phyloP scores from a whole-genome alignment of 179 eudicot genomes.

The Patellifolia procumbens region DNA sequence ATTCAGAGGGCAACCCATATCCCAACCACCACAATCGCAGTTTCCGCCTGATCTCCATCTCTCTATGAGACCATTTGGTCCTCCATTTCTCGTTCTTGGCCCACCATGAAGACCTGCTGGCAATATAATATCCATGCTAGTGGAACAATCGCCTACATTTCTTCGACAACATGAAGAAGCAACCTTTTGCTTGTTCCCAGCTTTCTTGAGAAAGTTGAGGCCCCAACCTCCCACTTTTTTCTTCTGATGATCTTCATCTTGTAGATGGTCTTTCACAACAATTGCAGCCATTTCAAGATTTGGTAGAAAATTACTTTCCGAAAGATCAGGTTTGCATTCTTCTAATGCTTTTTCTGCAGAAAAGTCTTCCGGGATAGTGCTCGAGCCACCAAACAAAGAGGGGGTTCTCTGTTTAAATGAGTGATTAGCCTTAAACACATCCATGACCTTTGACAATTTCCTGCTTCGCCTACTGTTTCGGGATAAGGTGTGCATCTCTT shows the following conservation, averaged over 20 bases:
- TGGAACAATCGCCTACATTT: constrained; percentile 41
- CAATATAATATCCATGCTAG: constrained; percentile 53
- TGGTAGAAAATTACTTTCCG: constrained; percentile 40
- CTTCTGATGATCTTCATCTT: constrained; percentile 23
- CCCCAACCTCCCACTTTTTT: constrained; percentile 84
- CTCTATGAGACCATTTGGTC: constrained; percentile 61
- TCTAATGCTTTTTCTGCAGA: constrained; percentile 36
- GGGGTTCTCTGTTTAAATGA: constrained; percentile 42
- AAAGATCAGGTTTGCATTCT: constrained; percentile 7
- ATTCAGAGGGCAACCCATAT: constrained; percentile 76
- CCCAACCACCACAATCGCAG: constrained; percentile 96
- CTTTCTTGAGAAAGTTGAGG: constrained; percentile 72
- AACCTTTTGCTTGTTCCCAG: constrained; percentile 22
- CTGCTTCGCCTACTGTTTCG: constrained; percentile 41
- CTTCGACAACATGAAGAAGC: constrained; percentile 30
- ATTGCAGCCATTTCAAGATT: constrained; percentile 81
- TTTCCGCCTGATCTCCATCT: constrained; percentile 69
- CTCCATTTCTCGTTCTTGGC: constrained; percentile 46
- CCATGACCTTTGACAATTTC: constrained; percentile 56
- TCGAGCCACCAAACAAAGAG: constrained; percentile 38
- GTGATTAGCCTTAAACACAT: constrained; percentile 50
- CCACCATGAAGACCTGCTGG: constrained; percentile 83
- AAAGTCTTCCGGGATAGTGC: constrained; percentile 34
- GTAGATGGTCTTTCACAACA: constrained; percentile 53
- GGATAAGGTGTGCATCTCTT: constrained; percentile 34